A percentile compares a stretch with the other conserved stretches of the same genome.
Evolutionary conservation across 805 yeast genomes (phyloP).

Genomic region (Metschnikowia lachancei): DNA sequence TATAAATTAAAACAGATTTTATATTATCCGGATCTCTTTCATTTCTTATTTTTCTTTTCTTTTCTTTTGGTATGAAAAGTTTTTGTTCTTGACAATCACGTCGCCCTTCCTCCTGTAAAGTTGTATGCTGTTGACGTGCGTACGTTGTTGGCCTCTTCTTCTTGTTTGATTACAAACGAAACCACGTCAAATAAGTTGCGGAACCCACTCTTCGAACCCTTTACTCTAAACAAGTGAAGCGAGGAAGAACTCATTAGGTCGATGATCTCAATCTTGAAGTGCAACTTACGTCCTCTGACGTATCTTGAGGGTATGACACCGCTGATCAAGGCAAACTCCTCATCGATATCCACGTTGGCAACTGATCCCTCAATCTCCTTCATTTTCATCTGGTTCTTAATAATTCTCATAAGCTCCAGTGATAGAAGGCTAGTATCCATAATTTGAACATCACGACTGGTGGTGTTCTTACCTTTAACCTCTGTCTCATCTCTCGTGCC

Average conservation of each 20-base stretch:
- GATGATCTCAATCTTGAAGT: constrained; percentile 44
- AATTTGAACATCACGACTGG: constrained; percentile 25
- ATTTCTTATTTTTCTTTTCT: neutral
- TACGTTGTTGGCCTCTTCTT: constrained; percentile 28
- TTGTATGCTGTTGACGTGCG: constrained; percentile 16
- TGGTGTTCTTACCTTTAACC: constrained; percentile 3
- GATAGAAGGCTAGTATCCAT: constrained; percentile 35
- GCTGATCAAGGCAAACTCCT: constrained; percentile 41
- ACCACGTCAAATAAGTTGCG: constrained; percentile 42
- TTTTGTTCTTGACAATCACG: constrained; percentile 3
- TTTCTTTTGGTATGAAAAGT: too few relatives aligned
- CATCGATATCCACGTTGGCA: constrained; percentile 40
- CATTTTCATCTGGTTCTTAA: constrained; percentile 43
- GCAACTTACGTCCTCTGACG: constrained; percentile 45
- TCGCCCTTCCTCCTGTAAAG: constrained; percentile 10
- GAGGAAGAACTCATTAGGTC: constrained; percentile 38
- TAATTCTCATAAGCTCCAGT: constrained; percentile 30
- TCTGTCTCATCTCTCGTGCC: constrained; percentile 10
- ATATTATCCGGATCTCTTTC: neutral
- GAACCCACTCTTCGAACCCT: constrained; percentile 48
- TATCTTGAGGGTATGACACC: constrained; percentile 49
- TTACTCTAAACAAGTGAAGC: constrained; percentile 41
- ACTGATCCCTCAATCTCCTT: constrained; percentile 52
- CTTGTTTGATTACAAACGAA: constrained; percentile 44
- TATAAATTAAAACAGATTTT: neutral